Conservation (phyloP, 1,284 basidiomycete genomes). For the Volvariella surrecta region DNA sequence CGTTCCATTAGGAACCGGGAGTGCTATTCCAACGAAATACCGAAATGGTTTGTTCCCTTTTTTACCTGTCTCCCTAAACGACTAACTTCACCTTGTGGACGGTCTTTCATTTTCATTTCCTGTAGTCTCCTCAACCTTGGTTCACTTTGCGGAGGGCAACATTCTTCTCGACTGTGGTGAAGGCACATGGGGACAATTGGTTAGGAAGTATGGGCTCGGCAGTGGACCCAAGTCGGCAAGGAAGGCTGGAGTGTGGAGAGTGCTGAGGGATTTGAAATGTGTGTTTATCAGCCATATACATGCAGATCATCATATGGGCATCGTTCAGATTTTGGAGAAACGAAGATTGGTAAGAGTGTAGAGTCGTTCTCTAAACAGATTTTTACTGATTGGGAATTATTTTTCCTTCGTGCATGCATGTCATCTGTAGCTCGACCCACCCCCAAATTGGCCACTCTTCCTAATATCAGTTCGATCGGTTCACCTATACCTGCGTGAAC, state of each 20-base stretch:
- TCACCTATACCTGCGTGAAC: conserved; percentile 58
- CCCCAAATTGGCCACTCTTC: conserved; percentile 55
- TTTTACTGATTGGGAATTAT: conserved; percentile 5
- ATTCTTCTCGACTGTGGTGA: conserved; percentile 89
- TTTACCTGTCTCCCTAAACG: conserved; percentile 1
- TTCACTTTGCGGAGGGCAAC: conserved; percentile 64
- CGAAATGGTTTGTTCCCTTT: conserved; percentile 57
- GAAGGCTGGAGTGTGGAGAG: conserved; percentile 34
- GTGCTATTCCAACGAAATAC: conserved; percentile 77
- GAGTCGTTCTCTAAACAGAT: background rate
- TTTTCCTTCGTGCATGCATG: background rate
- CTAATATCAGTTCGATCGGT: conserved; percentile 53
- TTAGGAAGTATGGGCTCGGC: conserved; percentile 64
- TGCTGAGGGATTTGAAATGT: conserved; percentile 66
- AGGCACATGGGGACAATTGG: conserved; percentile 86
- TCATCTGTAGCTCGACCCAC: conserved; percentile 44
- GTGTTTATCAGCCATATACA: conserved; percentile 90
- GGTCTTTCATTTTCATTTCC: background rate
- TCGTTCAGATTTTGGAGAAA: conserved; percentile 68
- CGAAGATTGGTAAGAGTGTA: conserved; percentile 52
- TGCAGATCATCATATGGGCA: conserved; percentile 88
- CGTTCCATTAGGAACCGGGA: conserved; percentile 83
- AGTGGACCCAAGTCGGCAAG: conserved; percentile 11
- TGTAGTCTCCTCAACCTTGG: conserved; percentile 68
- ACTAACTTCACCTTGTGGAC: too few species aligned